A percentile compares a stretch with the other conserved stretches of the same genome.
phyloP scores from a whole-genome alignment of 1,284 basidiomycete species.

The Salmacisia buchloeana region DNA sequence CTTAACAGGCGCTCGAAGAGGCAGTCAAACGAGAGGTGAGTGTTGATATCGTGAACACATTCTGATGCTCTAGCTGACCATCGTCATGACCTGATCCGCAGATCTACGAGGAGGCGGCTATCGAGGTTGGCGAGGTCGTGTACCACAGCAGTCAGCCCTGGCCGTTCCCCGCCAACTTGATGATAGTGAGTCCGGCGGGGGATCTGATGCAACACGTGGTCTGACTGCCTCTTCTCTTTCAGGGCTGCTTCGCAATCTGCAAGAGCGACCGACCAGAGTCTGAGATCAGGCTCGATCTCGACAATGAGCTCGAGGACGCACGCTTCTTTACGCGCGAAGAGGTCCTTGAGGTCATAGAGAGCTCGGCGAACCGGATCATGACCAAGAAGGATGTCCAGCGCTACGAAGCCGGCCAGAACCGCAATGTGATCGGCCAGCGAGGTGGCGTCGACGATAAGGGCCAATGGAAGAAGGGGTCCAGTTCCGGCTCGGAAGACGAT shows the following conservation, averaged over 20 bases:
- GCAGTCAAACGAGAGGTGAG: constrained; percentile 79
- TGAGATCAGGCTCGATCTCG: constrained; percentile 73
- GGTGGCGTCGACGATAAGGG: constrained; percentile 18
- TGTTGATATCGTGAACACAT: too few species aligned
- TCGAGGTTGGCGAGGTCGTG: constrained; percentile 72
- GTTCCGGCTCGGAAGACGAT: not conserved
- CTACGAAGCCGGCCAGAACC: constrained; percentile 57
- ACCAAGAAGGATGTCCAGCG: constrained; percentile 58
- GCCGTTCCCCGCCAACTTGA: constrained; percentile 71
- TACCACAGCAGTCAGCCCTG: constrained; percentile 84
- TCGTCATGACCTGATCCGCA: too few species aligned
- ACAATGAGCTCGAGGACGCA: constrained; percentile 93
- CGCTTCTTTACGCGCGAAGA: constrained; percentile 77
- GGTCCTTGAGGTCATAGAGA: constrained; percentile 62
- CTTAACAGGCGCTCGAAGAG: constrained; percentile 87
- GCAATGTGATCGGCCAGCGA: constrained; percentile 43
- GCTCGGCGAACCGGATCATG: constrained; percentile 55
- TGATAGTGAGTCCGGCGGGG: constrained; percentile 72
- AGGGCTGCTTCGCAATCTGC: constrained; percentile 8
- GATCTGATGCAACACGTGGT: too few species aligned
- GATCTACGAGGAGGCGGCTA: constrained; percentile 81
- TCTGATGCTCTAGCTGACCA: too few species aligned
- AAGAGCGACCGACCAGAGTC: constrained; percentile 2
- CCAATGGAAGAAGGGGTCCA: constrained; percentile 50
- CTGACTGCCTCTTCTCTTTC: too few species aligned